phyloP scores from a whole-genome alignment of 768 basidiomycete genomes.

The Rhizopogon roseolus region DNA sequence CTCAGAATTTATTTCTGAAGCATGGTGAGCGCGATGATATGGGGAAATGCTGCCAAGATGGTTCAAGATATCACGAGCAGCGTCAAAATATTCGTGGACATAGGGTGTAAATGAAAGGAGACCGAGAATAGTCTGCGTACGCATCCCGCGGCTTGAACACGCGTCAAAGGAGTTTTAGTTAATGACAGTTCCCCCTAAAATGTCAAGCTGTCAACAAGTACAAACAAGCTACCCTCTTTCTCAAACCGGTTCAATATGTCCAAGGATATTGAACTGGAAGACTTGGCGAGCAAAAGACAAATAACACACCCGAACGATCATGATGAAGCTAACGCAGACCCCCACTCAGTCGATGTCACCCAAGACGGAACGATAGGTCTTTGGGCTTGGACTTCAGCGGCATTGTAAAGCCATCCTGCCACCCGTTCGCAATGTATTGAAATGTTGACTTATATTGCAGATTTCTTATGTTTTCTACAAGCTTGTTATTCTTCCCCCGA shows the following conservation, averaged over 20 bases:
- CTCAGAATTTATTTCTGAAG: conserved; percentile 13
- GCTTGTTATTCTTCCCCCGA: conserved; percentile 52
- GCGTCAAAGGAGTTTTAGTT: not conserved
- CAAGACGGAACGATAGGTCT: conserved; percentile 25
- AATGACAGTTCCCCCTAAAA: no score
- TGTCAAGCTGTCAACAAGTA: no score
- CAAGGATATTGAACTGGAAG: conserved; percentile 34
- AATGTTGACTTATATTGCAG: conserved; percentile 17
- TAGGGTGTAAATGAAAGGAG: conserved; percentile 8
- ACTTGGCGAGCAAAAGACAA: conserved; percentile 21
- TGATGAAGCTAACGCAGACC: conserved; percentile 7
- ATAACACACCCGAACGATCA: conserved; percentile 8
- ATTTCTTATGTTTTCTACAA: conserved; percentile 28
- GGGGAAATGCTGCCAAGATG: conserved; percentile 33
- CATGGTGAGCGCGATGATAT: conserved; percentile 28
- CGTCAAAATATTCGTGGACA: conserved; percentile 9
- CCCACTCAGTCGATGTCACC: conserved; percentile 6
- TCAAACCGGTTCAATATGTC: conserved; percentile 19
- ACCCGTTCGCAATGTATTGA: not conserved
- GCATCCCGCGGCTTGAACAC: not conserved
- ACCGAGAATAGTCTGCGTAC: not conserved
- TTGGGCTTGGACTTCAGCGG: conserved; percentile 36
- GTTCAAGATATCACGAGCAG: not conserved
- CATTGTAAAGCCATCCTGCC: not conserved
- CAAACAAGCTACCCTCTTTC: no score